Conservation (phyloP, 352 stramenopile species). For the Phytophthora macrochlamydospora region DNA sequence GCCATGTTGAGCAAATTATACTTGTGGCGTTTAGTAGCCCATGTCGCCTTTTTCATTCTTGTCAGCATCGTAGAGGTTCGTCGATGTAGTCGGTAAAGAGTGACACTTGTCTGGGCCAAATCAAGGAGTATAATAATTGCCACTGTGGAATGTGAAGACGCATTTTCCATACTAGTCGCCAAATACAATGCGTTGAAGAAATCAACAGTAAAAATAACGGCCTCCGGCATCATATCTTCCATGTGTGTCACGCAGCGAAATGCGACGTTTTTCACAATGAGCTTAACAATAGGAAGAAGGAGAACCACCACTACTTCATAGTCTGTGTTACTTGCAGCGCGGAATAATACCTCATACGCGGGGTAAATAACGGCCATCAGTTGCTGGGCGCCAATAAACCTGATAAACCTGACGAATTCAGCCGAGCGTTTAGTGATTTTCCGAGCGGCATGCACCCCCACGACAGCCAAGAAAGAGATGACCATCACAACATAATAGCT, state of each 20-base stretch:
- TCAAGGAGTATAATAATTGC: constrained; percentile 30
- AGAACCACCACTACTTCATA: constrained; percentile 8
- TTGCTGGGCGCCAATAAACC: neutral
- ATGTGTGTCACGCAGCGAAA: constrained; percentile 1
- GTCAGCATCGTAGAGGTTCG: constrained; percentile 6
- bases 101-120: constrained; percentile 10
- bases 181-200: constrained; percentile 27
- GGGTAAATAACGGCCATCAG: constrained; percentile 8
- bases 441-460: neutral
- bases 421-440: neutral
- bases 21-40: too few relatives aligned
- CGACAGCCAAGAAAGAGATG: neutral
- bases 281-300: constrained; percentile 28
- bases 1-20: constrained; percentile 1
- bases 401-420: neutral
- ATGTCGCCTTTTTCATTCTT: neutral
- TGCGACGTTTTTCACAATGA: constrained; percentile 24
- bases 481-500: constrained; percentile 3
- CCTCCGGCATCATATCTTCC: constrained; percentile 14
- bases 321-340: neutral
- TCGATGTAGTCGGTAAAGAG: constrained; percentile 20
- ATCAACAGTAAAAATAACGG: constrained; percentile 19
- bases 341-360: constrained; percentile 5
- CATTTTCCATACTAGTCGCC: constrained; percentile 13
- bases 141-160: constrained; percentile 16